Base-by-base conservation (phyloP, 1,284 basidiomycete species). In the Erythrobasidium hasegawianum region DNA sequence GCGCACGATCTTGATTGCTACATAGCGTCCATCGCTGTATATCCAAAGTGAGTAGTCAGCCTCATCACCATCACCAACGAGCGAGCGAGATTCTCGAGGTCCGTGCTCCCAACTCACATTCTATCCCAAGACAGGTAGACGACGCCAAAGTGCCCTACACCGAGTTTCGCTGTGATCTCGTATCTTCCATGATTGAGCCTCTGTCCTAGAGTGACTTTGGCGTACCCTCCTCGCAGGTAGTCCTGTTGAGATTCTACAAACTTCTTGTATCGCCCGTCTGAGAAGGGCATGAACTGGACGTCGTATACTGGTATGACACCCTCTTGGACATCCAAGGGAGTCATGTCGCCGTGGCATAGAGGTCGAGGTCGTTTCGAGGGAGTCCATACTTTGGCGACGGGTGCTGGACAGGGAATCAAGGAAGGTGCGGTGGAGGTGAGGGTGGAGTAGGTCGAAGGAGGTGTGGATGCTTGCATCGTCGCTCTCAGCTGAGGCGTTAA, bases 1-100 rank as follows among this genome's bases (percentile, higher is more conserved):
- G 33, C 62, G 55, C 13, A 65, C 49, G n/a, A 65, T 20, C 38
- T 65, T 65, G 54, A 65, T 58, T n/a, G 62, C 62, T 14, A 57
- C 55, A 24, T 65, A 58, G 18, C 27, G 24, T 18, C 45, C 62
- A n/a, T 65, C 62, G 27, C 62, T 65, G 54, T 26, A 3, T 9
- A 33, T 13, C 16, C 11, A 38, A 3, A 56, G 7, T 33, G 26
- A 18, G n/a, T 5, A 38, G 2, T 14, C 24, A 56, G 7, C 38
- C 26, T 40, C 33, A 56, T 14, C 54, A n/a, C 26, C 13, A 40
- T 24, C 41, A 40, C 13, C 13, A 22, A 22, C 3, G 29, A 47
- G 61, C 18, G 13, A 20, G 24, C 9, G 16, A 43, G 18, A 18
- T 41, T 20, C n/a, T n/a, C n/a, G n/a, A 33, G 33, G 33, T 11